A percentile compares a stretch with the other conserved stretches of the same genome.
phyloP scores from a whole-genome alignment of 106 monocot genomes.

The Vanilla planifolia region DNA sequence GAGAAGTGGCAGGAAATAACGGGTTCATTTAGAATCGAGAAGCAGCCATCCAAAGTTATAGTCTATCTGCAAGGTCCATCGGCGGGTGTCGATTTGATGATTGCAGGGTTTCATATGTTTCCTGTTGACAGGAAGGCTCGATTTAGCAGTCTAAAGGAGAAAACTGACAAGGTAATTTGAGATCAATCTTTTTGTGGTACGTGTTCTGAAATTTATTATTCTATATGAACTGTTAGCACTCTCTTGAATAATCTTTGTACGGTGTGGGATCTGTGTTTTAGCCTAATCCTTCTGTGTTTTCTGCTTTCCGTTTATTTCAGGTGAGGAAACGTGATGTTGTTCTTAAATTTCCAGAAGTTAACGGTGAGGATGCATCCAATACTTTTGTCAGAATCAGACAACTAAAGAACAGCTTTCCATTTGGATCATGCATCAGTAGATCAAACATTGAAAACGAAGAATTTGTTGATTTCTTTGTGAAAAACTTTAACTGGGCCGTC shows the following conservation, averaged over 20 bases:
- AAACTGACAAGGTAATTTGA: conserved; percentile 81
- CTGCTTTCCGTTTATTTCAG: conserved; percentile 20
- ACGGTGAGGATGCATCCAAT: conserved; percentile 6
- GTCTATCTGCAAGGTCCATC: conserved; percentile 85
- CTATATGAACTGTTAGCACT: background rate
- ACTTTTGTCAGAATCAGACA: conserved; percentile 57
- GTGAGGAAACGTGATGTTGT: conserved; percentile 59
- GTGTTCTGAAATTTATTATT: background rate
- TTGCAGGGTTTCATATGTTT: conserved; percentile 70
- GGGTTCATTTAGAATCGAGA: conserved; percentile 89
- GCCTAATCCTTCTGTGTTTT: too few species aligned
- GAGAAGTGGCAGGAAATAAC: conserved; percentile 67
- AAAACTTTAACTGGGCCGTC: conserved; percentile 97
- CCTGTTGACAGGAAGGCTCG: conserved; percentile 67
- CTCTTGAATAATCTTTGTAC: too few species aligned
- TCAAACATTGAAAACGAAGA: conserved; percentile 86
- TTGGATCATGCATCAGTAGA: conserved; percentile 70
- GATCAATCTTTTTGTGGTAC: too few species aligned
- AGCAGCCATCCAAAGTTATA: conserved; percentile 55
- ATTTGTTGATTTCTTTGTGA: conserved; percentile 75
- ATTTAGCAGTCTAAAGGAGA: conserved; percentile 59
- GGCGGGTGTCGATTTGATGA: conserved; percentile 59
- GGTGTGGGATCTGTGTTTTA: too few species aligned
- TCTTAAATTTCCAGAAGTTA: conserved; percentile 33
- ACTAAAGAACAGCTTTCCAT: conserved; percentile 69